Percentiles rank a stretch among this genome's conserved stretches.
These are phyloP conservation scores for Auriculariales sp. DNA, from an alignment of 768 basidiomycete species.

Conservation along the genomic window DNA sequence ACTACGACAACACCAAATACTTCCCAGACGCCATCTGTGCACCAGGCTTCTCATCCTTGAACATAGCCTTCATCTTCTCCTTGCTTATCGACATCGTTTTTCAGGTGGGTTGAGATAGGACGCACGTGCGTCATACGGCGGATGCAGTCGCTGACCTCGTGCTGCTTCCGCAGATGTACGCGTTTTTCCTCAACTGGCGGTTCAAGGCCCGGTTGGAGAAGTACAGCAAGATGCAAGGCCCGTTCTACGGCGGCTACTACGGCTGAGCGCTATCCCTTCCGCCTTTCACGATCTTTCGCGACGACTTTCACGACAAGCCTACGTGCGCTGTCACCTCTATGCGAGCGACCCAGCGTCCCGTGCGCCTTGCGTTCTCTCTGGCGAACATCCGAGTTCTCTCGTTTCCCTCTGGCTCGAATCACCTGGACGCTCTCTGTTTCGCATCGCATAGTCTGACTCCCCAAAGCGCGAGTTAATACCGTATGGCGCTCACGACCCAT, in stretches of 20 bases:
- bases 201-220: constrained; percentile 57
- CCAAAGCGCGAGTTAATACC: too few species aligned
- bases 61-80: constrained; percentile 48
- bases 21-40: constrained; percentile 44
- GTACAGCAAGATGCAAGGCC: constrained; percentile 49
- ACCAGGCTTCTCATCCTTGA: constrained; percentile 42
- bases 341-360: neutral
- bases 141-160: constrained; percentile 1
- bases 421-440: too few species aligned
- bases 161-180: constrained; percentile 39
- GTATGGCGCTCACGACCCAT: too few species aligned
- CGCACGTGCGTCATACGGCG: constrained; percentile 8
- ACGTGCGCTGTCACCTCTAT: neutral
- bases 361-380: neutral
- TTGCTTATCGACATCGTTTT: constrained; percentile 50
- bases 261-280: neutral
- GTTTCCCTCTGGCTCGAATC: too few species aligned
- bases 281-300: neutral
- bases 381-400: too few species aligned
- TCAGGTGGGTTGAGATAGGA: constrained; percentile 43
- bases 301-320: neutral
- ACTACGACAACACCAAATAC: constrained; percentile 24
- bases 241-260: constrained; percentile 18
- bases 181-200: constrained; percentile 64
- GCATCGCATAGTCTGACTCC: too few species aligned